Evolutionary conservation across 306 rosid genomes (phyloP).

Genomic region (Cotoneaster glaucophyllus): DNA sequence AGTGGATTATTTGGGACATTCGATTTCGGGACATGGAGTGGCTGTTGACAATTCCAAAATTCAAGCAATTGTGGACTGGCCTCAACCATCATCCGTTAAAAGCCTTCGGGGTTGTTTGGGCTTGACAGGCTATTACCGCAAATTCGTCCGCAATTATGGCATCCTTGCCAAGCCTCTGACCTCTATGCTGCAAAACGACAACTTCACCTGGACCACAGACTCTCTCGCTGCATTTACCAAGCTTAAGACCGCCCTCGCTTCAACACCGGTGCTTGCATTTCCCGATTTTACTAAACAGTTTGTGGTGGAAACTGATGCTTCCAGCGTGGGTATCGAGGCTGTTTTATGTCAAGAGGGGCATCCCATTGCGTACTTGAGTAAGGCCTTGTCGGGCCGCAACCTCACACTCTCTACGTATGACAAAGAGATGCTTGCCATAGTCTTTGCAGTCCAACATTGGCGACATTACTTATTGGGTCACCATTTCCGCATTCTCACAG

Average conservation of each 20-base stretch:
- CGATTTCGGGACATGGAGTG: not conserved
- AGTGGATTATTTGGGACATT: not conserved
- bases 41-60: not conserved
- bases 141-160: not conserved
- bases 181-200: accelerated
- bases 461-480: too few relatives aligned
- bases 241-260: accelerated
- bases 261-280: accelerated
- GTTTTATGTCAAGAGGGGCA: not conserved
- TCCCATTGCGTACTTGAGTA: not conserved
- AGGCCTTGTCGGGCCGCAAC: accelerated
- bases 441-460: not conserved
- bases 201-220: too few relatives aligned
- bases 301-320: not conserved
- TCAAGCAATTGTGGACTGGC: accelerated
- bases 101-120: not conserved
- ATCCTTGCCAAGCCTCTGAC: not conserved
- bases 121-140: accelerated
- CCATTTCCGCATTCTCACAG: accelerated
- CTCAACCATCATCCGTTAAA: not conserved
- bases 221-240: too few relatives aligned
- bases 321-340: accelerated
- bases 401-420: not conserved
- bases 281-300: not conserved
- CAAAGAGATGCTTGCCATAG: not conserved